Conservation (phyloP, 1,284 basidiomycete genomes). For the Omphalotus olearius region DNA sequence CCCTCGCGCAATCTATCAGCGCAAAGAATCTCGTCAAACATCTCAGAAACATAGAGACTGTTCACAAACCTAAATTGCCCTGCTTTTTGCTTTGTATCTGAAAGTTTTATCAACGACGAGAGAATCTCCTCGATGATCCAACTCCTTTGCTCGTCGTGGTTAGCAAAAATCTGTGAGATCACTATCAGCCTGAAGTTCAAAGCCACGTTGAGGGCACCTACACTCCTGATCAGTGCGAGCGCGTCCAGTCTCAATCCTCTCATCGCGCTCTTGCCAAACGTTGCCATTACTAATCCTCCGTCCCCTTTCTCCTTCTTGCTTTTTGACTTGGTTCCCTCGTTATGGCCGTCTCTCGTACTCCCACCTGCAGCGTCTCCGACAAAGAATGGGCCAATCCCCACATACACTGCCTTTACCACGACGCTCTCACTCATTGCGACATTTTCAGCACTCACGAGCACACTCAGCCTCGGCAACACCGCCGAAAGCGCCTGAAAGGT, state of each 20-base stretch:
- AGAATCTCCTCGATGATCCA: conserved; percentile 98
- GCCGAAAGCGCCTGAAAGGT: conserved; percentile 65
- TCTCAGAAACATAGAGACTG: conserved; percentile 20
- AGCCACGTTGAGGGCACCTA: conserved; percentile 35
- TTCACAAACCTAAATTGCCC: conserved; percentile 66
- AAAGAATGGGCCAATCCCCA: conserved; percentile 91
- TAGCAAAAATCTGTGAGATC: conserved; percentile 78
- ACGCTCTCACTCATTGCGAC: conserved; percentile 84
- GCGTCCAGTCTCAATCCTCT: conserved; percentile 79
- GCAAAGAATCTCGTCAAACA: background rate
- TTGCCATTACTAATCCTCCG: conserved; percentile 52
- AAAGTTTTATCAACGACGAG: conserved; percentile 83
- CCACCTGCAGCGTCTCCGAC: conserved; percentile 29
- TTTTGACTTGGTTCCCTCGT: background rate
- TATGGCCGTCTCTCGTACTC: no score
- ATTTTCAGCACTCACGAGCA: conserved; percentile 59
- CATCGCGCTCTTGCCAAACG: conserved; percentile 72
- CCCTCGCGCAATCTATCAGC: conserved; percentile 67
- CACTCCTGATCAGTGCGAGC: conserved; percentile 77
- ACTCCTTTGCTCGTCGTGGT: conserved; percentile 82
- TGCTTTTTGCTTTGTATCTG: conserved; percentile 83
- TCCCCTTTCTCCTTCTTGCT: conserved; percentile 41
- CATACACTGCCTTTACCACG: conserved; percentile 88
- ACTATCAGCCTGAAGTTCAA: conserved; percentile 8
- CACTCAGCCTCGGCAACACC: conserved; percentile 65